Evolutionary conservation across 352 stramenopile genomes (phyloP).

Genomic region (Globisporangium polare): DNA sequence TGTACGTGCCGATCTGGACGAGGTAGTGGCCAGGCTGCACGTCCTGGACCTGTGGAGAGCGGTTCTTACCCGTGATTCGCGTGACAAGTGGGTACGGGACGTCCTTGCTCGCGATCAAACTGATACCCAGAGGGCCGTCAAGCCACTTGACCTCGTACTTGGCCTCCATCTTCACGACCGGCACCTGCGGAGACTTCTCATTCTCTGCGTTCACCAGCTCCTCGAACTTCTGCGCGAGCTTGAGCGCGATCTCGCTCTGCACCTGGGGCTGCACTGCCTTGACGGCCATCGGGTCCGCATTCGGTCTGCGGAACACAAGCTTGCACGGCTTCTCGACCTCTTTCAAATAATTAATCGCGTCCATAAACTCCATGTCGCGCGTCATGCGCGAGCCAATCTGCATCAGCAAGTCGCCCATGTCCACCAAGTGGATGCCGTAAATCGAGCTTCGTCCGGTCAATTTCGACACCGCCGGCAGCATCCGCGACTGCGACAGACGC

Average conservation of each 20-base stretch:
- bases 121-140: slow-evolving; percentile 81
- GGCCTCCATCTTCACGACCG: slow-evolving; percentile 71
- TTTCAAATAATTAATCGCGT: slow-evolving; percentile 82
- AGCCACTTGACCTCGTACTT: slow-evolving; percentile 89
- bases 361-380: slow-evolving; percentile 80
- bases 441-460: slow-evolving; percentile 84
- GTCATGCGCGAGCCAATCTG: slow-evolving; percentile 66
- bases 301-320: slow-evolving; percentile 68
- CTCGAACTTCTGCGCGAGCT: slow-evolving; percentile 73
- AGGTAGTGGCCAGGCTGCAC: slow-evolving; percentile 86
- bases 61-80: slow-evolving; percentile 86
- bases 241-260: slow-evolving; percentile 63
- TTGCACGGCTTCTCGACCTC: slow-evolving; percentile 72
- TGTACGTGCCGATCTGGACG: slow-evolving; percentile 83
- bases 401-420: slow-evolving; percentile 78
- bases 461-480: slow-evolving; percentile 81
- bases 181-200: slow-evolving; percentile 60
- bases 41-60: slow-evolving; percentile 82
- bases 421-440: slow-evolving; percentile 80
- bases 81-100: slow-evolving; percentile 84
- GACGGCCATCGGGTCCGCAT: slow-evolving; percentile 71
- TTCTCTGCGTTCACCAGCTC: slow-evolving; percentile 66
- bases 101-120: slow-evolving; percentile 85
- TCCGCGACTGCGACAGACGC: slow-evolving; percentile 75
- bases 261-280: slow-evolving; percentile 72